phyloP scores from a whole-genome alignment of 1,284 basidiomycete species.

The Wolfiporia cocos region DNA sequence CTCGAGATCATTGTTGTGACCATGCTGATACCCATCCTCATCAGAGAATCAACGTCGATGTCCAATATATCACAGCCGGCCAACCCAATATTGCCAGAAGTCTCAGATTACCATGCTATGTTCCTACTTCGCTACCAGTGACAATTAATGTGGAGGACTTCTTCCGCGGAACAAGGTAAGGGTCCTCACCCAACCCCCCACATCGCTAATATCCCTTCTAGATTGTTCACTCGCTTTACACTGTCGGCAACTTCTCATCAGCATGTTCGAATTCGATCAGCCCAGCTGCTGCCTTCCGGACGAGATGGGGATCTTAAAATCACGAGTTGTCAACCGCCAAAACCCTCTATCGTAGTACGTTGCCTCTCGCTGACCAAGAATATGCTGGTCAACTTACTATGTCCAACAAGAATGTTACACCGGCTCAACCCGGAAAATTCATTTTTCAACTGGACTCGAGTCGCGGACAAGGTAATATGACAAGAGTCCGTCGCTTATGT shows the following conservation, averaged over 20 bases:
- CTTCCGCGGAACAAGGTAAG: constrained; percentile 55
- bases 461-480: constrained; percentile 47
- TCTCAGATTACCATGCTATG: constrained; percentile 43
- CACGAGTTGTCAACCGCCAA: constrained; percentile 35
- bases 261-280: constrained; percentile 60
- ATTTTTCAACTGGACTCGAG: constrained; percentile 64
- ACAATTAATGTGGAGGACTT: constrained; percentile 84
- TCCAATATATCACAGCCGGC: constrained; percentile 54
- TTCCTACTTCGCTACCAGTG: constrained; percentile 67
- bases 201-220: constrained; percentile 22
- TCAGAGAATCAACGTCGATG: constrained; percentile 57
- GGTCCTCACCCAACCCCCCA: neutral
- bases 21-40: constrained; percentile 2
- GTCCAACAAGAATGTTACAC: constrained; percentile 63
- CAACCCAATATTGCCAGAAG: constrained; percentile 48
- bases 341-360: constrained; percentile 17
- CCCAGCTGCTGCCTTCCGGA: constrained; percentile 40
- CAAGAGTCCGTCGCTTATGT: neutral
- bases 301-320: constrained; percentile 44
- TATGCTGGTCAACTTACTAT: constrained; percentile 2
- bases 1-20: too few species aligned
- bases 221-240: constrained; percentile 76
- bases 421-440: constrained; percentile 62
- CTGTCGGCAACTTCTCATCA: constrained; percentile 70
- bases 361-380: too few species aligned